Percentiles rank a stretch among this genome's conserved stretches.
Evolutionary conservation across 169 alveolate genomes (phyloP).

Genomic region (Eimeria acervulina): DNA sequence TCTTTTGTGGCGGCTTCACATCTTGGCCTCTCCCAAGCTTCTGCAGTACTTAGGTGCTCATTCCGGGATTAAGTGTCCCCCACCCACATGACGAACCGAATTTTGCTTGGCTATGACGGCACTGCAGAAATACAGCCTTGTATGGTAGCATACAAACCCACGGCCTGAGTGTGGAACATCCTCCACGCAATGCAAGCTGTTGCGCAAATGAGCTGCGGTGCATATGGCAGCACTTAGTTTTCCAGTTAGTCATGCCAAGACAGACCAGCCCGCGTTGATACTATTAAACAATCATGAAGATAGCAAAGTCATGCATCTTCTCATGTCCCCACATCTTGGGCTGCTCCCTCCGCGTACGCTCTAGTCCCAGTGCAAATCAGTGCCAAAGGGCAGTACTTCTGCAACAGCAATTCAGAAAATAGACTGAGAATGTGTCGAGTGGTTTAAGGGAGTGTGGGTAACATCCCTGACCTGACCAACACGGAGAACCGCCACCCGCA

Average conservation of each 20-base stretch:
- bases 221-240: not conserved
- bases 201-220: not conserved
- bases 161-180: not conserved
- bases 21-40: not conserved
- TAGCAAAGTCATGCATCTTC: not conserved
- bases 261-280: not conserved
- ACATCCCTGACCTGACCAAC: not conserved
- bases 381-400: not conserved
- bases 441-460: not conserved
- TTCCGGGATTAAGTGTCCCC: not conserved
- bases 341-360: not conserved
- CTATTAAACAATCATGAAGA: not conserved
- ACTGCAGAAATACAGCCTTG: not conserved
- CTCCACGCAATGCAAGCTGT: not conserved
- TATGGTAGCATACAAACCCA: not conserved
- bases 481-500: not conserved
- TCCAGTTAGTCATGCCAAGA: not conserved
- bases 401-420: not conserved
- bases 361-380: not conserved
- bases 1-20: not conserved
- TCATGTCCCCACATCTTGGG: not conserved
- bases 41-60: not conserved
- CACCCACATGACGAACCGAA: not conserved
- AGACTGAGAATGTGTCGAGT: not conserved
- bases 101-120: not conserved